Conservation (phyloP, 805 yeast species). For the Candida argentea region DNA sequence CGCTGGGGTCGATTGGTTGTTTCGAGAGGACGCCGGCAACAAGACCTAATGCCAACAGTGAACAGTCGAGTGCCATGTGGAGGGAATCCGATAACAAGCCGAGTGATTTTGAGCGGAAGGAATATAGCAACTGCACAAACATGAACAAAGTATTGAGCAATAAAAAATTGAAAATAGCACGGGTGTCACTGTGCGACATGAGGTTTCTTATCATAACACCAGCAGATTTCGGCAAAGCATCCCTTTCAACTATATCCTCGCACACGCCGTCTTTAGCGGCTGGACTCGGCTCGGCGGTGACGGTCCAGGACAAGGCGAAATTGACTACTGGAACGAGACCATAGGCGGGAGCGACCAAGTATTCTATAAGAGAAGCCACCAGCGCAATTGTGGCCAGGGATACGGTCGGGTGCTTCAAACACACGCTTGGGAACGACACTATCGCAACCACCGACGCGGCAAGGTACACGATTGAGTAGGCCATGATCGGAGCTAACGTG, state of each 20-base stretch:
- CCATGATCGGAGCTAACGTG: slow-evolving; percentile 1
- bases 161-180: slow-evolving; percentile 81
- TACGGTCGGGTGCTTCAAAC: slow-evolving; percentile 8
- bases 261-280: slow-evolving; percentile 2
- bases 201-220: slow-evolving; percentile 18
- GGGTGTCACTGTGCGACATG: slow-evolving; percentile 48
- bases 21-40: slow-evolving; percentile 60
- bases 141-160: slow-evolving; percentile 83
- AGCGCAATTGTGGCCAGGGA: slow-evolving; percentile 10
- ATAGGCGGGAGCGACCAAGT: slow-evolving; percentile 8
- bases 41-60: slow-evolving; percentile 80
- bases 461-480: slow-evolving; percentile 15
- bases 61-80: slow-evolving; percentile 94
- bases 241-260: slow-evolving; percentile 1
- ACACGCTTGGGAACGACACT: slow-evolving; percentile 14
- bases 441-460: slow-evolving; percentile 17
- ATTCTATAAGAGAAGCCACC: slow-evolving; percentile 12
- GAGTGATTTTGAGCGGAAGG: slow-evolving; percentile 84
- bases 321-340: slow-evolving; percentile 5
- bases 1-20: slow-evolving; percentile 34
- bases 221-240: neutral
- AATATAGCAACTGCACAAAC: slow-evolving; percentile 87
- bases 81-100: slow-evolving; percentile 88
- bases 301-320: slow-evolving; percentile 12
- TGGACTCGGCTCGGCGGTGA: slow-evolving; percentile 10